phyloP scores from a whole-genome alignment of 176 grass and related monocot species.

The Lolium rigidum region DNA sequence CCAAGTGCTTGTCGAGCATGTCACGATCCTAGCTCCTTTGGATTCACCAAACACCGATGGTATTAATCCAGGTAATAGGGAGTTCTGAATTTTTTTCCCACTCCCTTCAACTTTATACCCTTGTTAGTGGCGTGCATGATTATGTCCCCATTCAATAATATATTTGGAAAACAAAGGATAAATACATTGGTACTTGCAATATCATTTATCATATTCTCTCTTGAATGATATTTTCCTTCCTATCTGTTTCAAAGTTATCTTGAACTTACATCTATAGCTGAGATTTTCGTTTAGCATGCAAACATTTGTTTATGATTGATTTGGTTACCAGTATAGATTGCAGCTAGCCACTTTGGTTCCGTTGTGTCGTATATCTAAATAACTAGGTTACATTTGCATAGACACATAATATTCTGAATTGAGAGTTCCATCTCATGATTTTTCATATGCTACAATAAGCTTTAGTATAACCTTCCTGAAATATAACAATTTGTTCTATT shows the following conservation, averaged over 20 bases:
- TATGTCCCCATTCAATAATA: neutral
- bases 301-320: neutral
- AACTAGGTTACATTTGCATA: too few species aligned
- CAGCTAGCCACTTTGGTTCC: neutral
- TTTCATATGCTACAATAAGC: too few species aligned
- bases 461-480: too few species aligned
- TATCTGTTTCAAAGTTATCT: neutral
- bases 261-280: neutral
- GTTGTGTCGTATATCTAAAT: too few species aligned
- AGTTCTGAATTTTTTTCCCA: neutral
- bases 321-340: neutral
- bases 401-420: too few species aligned
- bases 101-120: neutral
- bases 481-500: too few species aligned
- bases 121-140: neutral
- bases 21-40: slow-evolving; percentile 84
- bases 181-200: neutral
- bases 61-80: slow-evolving; percentile 78
- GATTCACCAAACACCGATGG: slow-evolving; percentile 93
- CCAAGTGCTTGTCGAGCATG: slow-evolving; percentile 79
- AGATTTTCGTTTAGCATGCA: slow-evolving; percentile 26
- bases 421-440: too few species aligned
- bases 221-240: neutral
- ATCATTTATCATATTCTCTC: neutral
- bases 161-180: neutral